Conservation (phyloP, 108 stramenopile species). For the Craspedostauros australis region DNA sequence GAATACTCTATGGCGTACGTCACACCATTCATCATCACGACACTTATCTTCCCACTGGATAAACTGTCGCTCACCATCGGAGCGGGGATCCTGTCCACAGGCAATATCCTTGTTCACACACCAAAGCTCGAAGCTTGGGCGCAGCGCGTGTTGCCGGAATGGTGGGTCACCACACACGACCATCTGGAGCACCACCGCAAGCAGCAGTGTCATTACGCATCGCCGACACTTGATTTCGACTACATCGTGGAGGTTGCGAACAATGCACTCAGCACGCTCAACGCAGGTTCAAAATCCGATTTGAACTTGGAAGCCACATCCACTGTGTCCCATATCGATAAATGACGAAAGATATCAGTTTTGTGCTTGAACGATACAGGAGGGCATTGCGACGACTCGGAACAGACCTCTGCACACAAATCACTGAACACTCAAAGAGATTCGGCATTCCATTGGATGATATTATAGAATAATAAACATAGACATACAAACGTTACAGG, state of each 20-base stretch:
- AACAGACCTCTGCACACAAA: too few species aligned
- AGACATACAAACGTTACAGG: too few species aligned
- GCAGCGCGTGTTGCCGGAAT: conserved; percentile 13
- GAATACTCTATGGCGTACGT: conserved; percentile 49
- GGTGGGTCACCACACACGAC: conserved; percentile 40
- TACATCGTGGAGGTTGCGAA: conserved; percentile 11
- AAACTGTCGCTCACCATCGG: conserved; percentile 13
- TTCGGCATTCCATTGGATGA: too few species aligned
- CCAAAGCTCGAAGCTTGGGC: conserved; percentile 30
- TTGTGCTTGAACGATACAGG: too few species aligned
- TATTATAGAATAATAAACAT: too few species aligned
- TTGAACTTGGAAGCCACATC: too few species aligned
- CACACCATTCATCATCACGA: conserved; percentile 35
- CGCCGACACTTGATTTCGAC: conserved; percentile 45
- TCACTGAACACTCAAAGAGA: too few species aligned
- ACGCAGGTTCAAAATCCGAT: too few species aligned
- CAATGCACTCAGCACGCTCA: too few species aligned
- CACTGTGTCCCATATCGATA: too few species aligned
- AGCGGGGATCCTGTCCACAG: conserved; percentile 21
- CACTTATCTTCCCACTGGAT: conserved; percentile 22
- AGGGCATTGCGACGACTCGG: too few species aligned
- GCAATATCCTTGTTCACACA: conserved; percentile 49
- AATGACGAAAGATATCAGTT: too few species aligned
- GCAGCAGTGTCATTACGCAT: conserved; percentile 44
- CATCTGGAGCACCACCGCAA: conserved; percentile 52